These are phyloP conservation scores for Paecilomyces sp. DNA, from an alignment of 2,329 filamentous ascomycete species.

Conservation along the genomic window DNA sequence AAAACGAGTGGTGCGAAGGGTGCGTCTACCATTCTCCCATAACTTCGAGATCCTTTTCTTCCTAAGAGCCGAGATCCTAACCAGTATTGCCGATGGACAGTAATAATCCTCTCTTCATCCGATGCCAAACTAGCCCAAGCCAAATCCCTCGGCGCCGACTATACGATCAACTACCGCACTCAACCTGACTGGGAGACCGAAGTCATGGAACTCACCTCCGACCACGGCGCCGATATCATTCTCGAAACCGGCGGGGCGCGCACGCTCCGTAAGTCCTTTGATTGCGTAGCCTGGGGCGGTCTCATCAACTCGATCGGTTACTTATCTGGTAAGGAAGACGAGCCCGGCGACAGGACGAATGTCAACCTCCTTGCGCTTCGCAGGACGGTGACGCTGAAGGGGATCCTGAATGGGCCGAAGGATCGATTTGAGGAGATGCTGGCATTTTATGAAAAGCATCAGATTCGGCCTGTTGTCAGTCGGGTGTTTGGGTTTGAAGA, in stretches of 20 bases:
- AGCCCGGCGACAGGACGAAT: constrained; percentile 47
- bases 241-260: constrained; percentile 46
- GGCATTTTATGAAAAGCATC: constrained; percentile 24
- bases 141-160: constrained; percentile 42
- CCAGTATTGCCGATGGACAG: constrained; percentile 16
- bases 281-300: constrained; percentile 39
- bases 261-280: constrained; percentile 43
- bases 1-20: constrained; percentile 41
- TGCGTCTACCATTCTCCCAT: constrained; percentile 6
- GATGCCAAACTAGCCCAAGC: constrained; percentile 45
- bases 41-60: not conserved
- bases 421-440: constrained; percentile 41
- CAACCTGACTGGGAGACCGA: constrained; percentile 40
- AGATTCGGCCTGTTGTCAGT: constrained; percentile 42
- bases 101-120: constrained; percentile 46
- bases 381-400: constrained; percentile 48
- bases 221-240: constrained; percentile 44
- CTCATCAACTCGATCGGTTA: constrained; percentile 43
- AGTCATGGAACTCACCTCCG: constrained; percentile 37
- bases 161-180: constrained; percentile 45
- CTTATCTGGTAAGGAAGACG: constrained; percentile 49
- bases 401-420: constrained; percentile 57
- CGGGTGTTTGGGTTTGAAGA: constrained; percentile 48
- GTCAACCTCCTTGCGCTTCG: constrained; percentile 51
- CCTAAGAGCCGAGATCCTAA: constrained; percentile 14